These are phyloP conservation scores for Tolypocladium cylindrosporum DNA, from an alignment of 2,329 filamentous ascomycete species.

Conservation along the genomic window DNA sequence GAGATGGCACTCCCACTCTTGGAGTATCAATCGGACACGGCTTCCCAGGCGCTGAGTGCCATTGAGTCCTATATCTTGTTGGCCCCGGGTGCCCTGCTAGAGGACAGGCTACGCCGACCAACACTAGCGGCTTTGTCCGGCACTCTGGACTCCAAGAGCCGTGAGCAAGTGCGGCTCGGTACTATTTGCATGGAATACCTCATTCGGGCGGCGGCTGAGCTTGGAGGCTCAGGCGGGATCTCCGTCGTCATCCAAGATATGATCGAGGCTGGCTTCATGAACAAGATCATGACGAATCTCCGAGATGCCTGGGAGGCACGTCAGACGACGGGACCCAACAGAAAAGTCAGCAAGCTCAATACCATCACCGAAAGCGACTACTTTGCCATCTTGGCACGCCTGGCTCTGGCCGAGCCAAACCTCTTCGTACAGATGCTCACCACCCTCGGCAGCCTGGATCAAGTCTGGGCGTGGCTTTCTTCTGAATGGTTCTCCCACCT, in stretches of 20 bases:
- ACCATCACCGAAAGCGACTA: slow-evolving; percentile 76
- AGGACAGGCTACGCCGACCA: slow-evolving; percentile 41
- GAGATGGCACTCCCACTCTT: slow-evolving; percentile 56
- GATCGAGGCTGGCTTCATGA: slow-evolving; percentile 51
- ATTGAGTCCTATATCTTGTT: slow-evolving; percentile 62
- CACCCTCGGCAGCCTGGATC: slow-evolving; percentile 33
- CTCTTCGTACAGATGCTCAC: slow-evolving; percentile 53
- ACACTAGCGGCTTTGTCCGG: slow-evolving; percentile 38
- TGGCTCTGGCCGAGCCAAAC: slow-evolving; percentile 62
- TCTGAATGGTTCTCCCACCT: slow-evolving; percentile 60
- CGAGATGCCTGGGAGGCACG: slow-evolving; percentile 63
- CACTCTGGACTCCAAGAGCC: slow-evolving; percentile 40
- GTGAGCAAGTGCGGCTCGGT: slow-evolving; percentile 48
- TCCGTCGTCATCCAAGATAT: slow-evolving; percentile 56
- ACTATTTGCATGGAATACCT: slow-evolving; percentile 54
- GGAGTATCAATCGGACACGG: slow-evolving; percentile 54
- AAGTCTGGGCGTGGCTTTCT: slow-evolving; percentile 50
- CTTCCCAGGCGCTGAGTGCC: slow-evolving; percentile 51
- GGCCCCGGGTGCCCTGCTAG: slow-evolving; percentile 56
- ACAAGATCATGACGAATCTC: slow-evolving; percentile 54
- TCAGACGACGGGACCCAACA: slow-evolving; percentile 73
- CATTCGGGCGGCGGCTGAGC: slow-evolving; percentile 50
- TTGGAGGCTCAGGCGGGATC: slow-evolving; percentile 53
- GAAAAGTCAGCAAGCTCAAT: slow-evolving; percentile 57
- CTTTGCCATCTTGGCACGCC: slow-evolving; percentile 69